Base-by-base conservation (phyloP, 2,329 filamentous ascomycete genomes). In the Ophiocordyceps sinensis region DNA sequence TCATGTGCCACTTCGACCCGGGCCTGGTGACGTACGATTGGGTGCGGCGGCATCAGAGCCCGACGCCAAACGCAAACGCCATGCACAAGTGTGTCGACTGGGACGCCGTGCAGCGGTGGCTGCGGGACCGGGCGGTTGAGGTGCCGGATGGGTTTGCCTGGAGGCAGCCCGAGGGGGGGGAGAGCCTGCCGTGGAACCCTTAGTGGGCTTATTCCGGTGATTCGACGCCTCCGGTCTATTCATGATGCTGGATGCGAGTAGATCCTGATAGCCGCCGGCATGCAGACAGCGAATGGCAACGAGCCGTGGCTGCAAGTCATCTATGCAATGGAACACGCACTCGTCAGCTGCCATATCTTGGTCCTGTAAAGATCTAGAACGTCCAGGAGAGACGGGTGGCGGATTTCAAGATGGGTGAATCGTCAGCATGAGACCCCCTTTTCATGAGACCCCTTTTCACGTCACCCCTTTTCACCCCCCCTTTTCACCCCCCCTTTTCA, bases 1-100 rank as follows among this genome's bases (percentile, higher is more conserved):
- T 63, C 42, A 62, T 64, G 60, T 65, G 62, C 37, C 40, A 42
- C 36, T 45, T 42, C 31, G 43, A 45, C 29, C 31, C 40, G 34
- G 40, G 40, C n/a, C 34, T 45, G 21, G 35, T 45, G 15, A 36
- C 43, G 12, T 45, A 42, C 28, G 30, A 45, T 37, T 45, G 43
- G 40, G 43, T 45, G 12, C 21, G 29, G 13, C 21, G 38, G 32
- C 43, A 45, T 28, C 37, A 42, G n/a, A 36, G 42, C 13, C 43
- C 43, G 3, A 45, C 43, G 9, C 43, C 43, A 9, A 34, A 45
- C 30, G 37, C 35, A 2, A 45, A 45, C 21, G 38, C 43, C 7
- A 36, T 37, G 15, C 43, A 45, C 37, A 45, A 45, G 37, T 45
- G 43, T 31, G 38, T 42, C 8, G 36, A 45, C 37, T 45, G 43